Evolutionary conservation across 257 asterid genomes (phyloP).

Genomic region (Solanum sejunctum): DNA sequence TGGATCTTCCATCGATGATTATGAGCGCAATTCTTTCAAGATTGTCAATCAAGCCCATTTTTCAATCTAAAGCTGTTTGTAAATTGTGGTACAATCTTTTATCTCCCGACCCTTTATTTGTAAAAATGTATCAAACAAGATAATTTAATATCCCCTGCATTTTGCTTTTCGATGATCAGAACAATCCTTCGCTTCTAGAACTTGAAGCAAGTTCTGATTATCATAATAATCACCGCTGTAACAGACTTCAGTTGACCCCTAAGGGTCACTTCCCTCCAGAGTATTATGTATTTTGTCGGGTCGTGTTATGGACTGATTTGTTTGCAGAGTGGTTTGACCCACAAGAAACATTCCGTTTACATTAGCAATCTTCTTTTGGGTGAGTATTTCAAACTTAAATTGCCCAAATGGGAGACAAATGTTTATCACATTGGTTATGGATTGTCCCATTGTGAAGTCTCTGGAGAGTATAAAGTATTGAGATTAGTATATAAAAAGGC

Average conservation of each 20-base stretch:
- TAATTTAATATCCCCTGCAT: background rate
- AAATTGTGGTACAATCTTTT: background rate
- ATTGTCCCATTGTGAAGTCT: too few relatives aligned
- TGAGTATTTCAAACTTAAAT: background rate
- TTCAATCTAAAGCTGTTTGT: background rate
- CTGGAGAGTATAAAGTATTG: background rate
- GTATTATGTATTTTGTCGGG: background rate
- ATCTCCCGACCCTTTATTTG: background rate
- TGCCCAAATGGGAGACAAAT: background rate
- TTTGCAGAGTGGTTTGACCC: background rate
- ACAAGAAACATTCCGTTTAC: background rate
- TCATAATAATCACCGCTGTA: background rate
- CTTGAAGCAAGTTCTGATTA: background rate
- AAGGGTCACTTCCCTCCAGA: background rate
- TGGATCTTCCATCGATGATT: background rate
- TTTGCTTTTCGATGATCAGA: background rate
- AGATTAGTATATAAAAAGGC: too few relatives aligned
- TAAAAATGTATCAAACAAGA: background rate
- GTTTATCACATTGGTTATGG: background rate
- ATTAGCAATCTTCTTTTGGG: background rate
- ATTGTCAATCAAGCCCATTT: background rate
- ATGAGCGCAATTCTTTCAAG: background rate
- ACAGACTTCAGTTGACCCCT: background rate
- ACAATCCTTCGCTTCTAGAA: background rate
- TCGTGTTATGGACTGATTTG: background rate